Percentiles rank a stretch among this genome's conserved stretches.
Evolutionary conservation across 805 yeast species (phyloP).

Genomic region (Metschnikowia aberdeeniae): DNA sequence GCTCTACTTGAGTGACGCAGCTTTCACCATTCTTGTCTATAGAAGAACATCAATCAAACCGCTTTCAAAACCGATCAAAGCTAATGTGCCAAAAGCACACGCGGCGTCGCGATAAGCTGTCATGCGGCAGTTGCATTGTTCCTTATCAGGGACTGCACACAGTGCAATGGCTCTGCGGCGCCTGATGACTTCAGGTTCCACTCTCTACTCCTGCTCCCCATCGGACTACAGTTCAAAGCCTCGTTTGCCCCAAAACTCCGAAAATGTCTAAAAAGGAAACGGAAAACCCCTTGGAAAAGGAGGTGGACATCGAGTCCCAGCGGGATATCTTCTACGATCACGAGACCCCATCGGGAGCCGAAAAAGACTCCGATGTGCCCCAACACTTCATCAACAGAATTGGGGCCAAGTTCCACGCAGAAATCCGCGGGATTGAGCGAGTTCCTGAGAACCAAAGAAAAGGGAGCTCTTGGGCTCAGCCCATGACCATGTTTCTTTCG

Average conservation of each 20-base stretch:
- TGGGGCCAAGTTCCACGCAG: constrained; percentile 25
- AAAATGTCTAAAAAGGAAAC: background rate
- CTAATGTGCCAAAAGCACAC: too few relatives aligned
- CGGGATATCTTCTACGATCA: background rate
- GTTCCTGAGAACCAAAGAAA: constrained; percentile 24
- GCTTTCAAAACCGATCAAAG: too few relatives aligned
- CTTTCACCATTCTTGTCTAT: too few relatives aligned
- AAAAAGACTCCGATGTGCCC: constrained; percentile 7
- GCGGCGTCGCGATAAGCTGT: too few relatives aligned
- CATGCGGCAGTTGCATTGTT: too few relatives aligned
- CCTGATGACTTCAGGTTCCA: too few relatives aligned
- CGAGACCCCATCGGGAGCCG: background rate
- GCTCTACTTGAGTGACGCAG: background rate
- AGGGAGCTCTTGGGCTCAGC: constrained; percentile 17
- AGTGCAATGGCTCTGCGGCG: too few relatives aligned
- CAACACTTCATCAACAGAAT: constrained; percentile 20
- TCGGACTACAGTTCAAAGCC: background rate
- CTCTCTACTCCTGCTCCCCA: background rate
- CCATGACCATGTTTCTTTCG: constrained; percentile 26
- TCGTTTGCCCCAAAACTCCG: background rate
- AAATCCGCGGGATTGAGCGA: constrained; percentile 27
- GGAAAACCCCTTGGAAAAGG: background rate
- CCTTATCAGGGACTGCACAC: too few relatives aligned
- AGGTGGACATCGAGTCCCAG: background rate
- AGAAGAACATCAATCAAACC: too few relatives aligned